Conservation (phyloP, 2,329 filamentous ascomycete genomes). For the Aspergillus glaucus region DNA sequence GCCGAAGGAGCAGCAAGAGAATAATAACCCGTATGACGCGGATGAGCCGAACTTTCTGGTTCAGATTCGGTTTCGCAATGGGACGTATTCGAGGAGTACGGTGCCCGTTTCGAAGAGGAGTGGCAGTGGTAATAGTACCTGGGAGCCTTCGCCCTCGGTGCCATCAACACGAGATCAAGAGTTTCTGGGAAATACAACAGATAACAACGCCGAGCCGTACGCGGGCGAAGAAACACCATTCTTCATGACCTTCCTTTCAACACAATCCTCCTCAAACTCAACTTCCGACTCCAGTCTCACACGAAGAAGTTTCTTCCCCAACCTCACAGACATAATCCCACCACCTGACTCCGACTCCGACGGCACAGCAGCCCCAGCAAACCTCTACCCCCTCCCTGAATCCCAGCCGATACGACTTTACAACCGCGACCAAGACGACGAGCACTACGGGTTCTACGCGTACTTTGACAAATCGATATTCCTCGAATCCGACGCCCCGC, state of each 20-base stretch:
- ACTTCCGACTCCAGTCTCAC: slow-evolving; percentile 17
- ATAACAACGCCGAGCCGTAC: slow-evolving; percentile 64
- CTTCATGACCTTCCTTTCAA: slow-evolving; percentile 65
- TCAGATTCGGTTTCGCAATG: slow-evolving; percentile 60
- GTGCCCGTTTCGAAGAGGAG: slow-evolving; percentile 41
- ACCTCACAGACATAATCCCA: slow-evolving; percentile 55
- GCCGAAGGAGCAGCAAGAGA: slow-evolving; percentile 67
- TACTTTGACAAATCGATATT: slow-evolving; percentile 88
- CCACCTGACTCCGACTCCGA: slow-evolving; percentile 57
- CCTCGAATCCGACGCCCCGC: slow-evolving; percentile 53
- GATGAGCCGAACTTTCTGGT: slow-evolving; percentile 74
- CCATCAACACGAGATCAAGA: slow-evolving; percentile 60
- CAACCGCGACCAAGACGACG: slow-evolving; percentile 70
- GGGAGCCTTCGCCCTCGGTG: slow-evolving; percentile 41
- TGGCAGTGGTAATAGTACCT: slow-evolving; percentile 24
- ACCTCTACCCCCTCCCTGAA: slow-evolving; percentile 62
- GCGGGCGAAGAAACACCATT: slow-evolving; percentile 84
- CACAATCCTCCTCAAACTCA: slow-evolving; percentile 8
- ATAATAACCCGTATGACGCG: slow-evolving; percentile 56
- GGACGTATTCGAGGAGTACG: slow-evolving; percentile 56
- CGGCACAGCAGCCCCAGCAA: slow-evolving; percentile 65
- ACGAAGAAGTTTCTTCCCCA: slow-evolving; percentile 36
- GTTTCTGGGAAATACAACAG: slow-evolving; percentile 82
- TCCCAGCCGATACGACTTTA: slow-evolving; percentile 76
- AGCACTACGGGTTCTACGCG: slow-evolving; percentile 91